Evolutionary conservation across 1,284 basidiomycete species (phyloP).

Genomic region (Pholiota adiposa): DNA sequence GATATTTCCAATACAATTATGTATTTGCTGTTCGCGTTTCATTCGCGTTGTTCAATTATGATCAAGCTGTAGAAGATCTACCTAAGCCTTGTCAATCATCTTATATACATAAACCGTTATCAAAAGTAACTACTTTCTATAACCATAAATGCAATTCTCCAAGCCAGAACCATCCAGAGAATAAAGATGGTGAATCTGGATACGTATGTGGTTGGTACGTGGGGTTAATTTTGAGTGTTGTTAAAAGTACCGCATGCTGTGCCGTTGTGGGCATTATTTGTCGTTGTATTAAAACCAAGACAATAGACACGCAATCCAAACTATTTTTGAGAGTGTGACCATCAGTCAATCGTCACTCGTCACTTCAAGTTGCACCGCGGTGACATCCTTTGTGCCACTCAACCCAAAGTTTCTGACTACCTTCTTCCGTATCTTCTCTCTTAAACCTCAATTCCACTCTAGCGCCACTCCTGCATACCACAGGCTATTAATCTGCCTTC

Average conservation of each 20-base stretch:
- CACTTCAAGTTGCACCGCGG: background rate
- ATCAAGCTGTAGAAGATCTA: constrained; percentile 1
- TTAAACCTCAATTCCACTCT: background rate
- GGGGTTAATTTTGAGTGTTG: background rate
- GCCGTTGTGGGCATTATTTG: background rate
- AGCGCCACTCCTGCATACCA: background rate
- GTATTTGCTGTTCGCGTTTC: background rate
- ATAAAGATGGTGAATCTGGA: background rate
- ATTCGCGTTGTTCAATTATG: background rate
- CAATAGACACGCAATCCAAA: background rate
- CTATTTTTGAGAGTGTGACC: too few relatives aligned
- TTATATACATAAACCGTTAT: background rate
- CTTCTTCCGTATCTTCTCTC: background rate
- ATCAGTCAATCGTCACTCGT: background rate
- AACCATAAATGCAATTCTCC: background rate
- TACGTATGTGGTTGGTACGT: too few relatives aligned
- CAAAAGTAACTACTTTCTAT: too few relatives aligned
- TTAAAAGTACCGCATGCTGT: background rate
- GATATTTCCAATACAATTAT: background rate
- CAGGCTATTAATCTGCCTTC: constrained; percentile 3
- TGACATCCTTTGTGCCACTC: background rate
- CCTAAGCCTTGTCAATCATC: background rate
- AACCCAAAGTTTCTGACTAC: background rate
- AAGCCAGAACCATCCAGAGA: background rate
- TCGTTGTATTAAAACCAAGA: background rate